Conservation (phyloP, 352 stramenopile species). For the Aphanomyces cochlioides region DNA sequence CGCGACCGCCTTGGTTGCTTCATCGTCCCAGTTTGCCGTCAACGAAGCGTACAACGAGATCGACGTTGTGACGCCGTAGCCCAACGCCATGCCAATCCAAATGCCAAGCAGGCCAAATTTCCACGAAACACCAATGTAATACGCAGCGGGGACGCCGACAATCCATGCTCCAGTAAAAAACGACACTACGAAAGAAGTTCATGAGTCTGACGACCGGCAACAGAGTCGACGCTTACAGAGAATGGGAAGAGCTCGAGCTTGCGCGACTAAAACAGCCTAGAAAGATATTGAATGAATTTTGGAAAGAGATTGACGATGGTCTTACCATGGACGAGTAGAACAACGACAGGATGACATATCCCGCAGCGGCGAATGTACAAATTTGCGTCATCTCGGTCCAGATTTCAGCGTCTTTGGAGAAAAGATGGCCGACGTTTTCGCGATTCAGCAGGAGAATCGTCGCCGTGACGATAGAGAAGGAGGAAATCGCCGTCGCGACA, state of each 20-base stretch:
- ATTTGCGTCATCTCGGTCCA: constrained; percentile 64
- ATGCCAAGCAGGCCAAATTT: constrained; percentile 57
- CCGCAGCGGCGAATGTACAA: constrained; percentile 48
- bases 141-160: constrained; percentile 65
- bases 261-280: constrained; percentile 64
- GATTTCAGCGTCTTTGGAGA: constrained; percentile 60
- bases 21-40: too few relatives aligned
- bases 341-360: constrained; percentile 69
- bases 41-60: constrained; percentile 47
- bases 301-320: not conserved
- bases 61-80: constrained; percentile 67
- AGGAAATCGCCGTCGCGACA: constrained; percentile 43
- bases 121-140: constrained; percentile 46
- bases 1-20: too few relatives aligned
- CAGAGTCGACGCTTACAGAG: constrained; percentile 36
- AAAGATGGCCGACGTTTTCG: constrained; percentile 54
- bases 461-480: constrained; percentile 47
- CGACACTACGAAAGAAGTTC: not conserved
- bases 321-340: constrained; percentile 74
- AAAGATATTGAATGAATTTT: not conserved
- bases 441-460: constrained; percentile 46
- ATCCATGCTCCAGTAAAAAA: constrained; percentile 58
- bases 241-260: constrained; percentile 49
- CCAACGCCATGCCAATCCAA: constrained; percentile 64
- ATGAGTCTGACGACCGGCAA: constrained; percentile 41